Evolutionary conservation across 768 basidiomycete genomes (phyloP).

Genomic region (Goffeauzyma gilvescens): DNA sequence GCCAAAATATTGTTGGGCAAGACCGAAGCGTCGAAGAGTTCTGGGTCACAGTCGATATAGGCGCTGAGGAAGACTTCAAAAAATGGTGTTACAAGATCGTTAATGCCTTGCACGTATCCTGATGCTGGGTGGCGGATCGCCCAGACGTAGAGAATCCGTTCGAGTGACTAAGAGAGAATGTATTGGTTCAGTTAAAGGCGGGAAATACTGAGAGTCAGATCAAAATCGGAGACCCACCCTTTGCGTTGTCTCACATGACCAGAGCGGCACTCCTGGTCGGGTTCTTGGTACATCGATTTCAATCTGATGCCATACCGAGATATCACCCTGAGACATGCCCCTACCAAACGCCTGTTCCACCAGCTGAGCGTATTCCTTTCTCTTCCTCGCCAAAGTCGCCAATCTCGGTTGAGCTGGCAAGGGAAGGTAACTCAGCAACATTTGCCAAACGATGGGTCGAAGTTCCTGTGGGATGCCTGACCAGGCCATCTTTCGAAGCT

Average conservation of each 20-base stretch:
- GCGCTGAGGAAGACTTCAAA: conserved; percentile 90
- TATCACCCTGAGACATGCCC: conserved; percentile 68
- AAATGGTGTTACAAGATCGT: conserved; percentile 93
- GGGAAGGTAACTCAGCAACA: conserved; percentile 89
- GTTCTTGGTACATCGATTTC: conserved; percentile 96
- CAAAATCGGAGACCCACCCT: conserved; percentile 41
- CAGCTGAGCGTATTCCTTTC: conserved; percentile 74
- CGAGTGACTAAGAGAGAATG: conserved; percentile 48
- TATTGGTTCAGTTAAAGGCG: too few relatives aligned
- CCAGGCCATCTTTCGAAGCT: conserved; percentile 83
- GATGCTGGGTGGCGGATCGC: conserved; percentile 96
- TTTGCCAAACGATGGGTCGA: conserved; percentile 80
- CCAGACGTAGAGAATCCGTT: conserved; percentile 94
- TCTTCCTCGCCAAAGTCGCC: conserved; percentile 64
- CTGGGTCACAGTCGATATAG: conserved; percentile 87
- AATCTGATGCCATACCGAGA: conserved; percentile 96
- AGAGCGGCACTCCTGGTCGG: conserved; percentile 68
- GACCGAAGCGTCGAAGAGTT: conserved; percentile 59
- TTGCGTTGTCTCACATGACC: conserved; percentile 81
- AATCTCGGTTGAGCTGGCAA: conserved; percentile 56
- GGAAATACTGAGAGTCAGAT: neutral
- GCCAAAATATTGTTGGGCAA: conserved; percentile 53
- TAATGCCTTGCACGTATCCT: conserved; percentile 98
- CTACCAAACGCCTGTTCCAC: conserved; percentile 77
- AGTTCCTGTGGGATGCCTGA: conserved; percentile 75